A percentile compares a stretch with the other conserved stretches of the same genome.
phyloP scores from a whole-genome alignment of 441 rosid genomes.

The Erodium chrysanthum region DNA sequence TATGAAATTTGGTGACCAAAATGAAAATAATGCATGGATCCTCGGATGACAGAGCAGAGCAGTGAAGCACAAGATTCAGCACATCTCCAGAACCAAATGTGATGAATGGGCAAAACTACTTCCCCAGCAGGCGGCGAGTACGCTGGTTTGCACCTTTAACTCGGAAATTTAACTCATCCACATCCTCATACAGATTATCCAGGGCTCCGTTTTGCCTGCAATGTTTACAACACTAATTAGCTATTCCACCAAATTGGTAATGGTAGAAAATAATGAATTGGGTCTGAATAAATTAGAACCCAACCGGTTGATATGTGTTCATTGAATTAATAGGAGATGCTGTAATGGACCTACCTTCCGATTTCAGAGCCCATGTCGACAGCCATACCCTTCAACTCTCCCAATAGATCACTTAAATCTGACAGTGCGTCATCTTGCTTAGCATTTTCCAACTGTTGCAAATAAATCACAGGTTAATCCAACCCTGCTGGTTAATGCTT shows the following conservation, averaged over 20 bases:
- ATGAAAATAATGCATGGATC: not conserved
- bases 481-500: not conserved
- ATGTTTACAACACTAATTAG: not conserved
- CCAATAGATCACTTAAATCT: constrained; percentile 58
- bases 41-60: not conserved
- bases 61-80: not conserved
- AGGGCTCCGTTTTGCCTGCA: not conserved
- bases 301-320: too few relatives aligned
- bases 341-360: constrained; percentile 36
- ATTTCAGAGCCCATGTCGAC: constrained; percentile 80
- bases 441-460: constrained; percentile 51
- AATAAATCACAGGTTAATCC: constrained; percentile 8
- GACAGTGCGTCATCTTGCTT: constrained; percentile 81
- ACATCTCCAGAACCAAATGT: not conserved
- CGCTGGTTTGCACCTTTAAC: constrained; percentile 3
- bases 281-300: not conserved
- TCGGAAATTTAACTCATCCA: constrained; percentile 2
- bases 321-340: not conserved
- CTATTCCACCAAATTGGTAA: too few relatives aligned
- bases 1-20: not conserved
- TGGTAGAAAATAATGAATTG: not conserved
- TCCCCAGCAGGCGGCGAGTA: not conserved
- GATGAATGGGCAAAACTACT: not conserved
- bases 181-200: not conserved
- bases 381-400: constrained; percentile 81